A percentile compares a stretch with the other conserved stretches of the same genome.
These are phyloP conservation scores for Oehlia diaphana DNA, from an alignment of 192 early-diverging fungal genomes.

Conservation along the genomic window DNA sequence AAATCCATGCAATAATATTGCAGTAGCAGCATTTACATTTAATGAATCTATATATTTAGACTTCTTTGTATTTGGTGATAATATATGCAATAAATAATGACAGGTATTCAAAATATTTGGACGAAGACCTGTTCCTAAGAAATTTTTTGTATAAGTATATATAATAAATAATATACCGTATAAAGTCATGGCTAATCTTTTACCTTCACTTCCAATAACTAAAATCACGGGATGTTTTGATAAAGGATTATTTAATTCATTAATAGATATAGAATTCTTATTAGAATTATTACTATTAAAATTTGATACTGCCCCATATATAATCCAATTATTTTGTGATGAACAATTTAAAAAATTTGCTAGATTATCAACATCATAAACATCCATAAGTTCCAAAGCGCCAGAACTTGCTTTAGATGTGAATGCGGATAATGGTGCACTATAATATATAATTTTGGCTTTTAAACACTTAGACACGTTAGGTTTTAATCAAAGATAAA, in stretches of 20 bases:
- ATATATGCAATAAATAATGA: neutral
- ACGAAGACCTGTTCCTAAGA: neutral
- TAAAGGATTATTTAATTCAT: too few species aligned
- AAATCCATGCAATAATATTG: neutral
- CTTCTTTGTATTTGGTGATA: neutral
- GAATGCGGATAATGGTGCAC: constrained; percentile 60
- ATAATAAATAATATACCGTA: too few species aligned
- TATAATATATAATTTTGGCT: constrained; percentile 14
- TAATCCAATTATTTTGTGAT: neutral
- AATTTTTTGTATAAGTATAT: neutral
- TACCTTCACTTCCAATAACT: too few species aligned
- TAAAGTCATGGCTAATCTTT: too few species aligned
- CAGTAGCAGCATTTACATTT: constrained; percentile 6
- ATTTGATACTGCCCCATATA: neutral
- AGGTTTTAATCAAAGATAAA: too few species aligned
- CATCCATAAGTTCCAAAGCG: constrained; percentile 64
- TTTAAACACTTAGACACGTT: too few species aligned
- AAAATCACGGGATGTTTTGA: too few species aligned
- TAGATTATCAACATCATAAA: constrained; percentile 47
- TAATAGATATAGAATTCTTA: neutral
- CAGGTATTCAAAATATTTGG: neutral
- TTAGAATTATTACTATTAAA: too few species aligned
- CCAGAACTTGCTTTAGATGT: constrained; percentile 72
- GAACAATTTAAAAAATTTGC: neutral
- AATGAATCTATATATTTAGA: neutral